phyloP scores from a whole-genome alignment of 495 filamentous ascomycete species.

The Aspergillus coremiiformis region DNA sequence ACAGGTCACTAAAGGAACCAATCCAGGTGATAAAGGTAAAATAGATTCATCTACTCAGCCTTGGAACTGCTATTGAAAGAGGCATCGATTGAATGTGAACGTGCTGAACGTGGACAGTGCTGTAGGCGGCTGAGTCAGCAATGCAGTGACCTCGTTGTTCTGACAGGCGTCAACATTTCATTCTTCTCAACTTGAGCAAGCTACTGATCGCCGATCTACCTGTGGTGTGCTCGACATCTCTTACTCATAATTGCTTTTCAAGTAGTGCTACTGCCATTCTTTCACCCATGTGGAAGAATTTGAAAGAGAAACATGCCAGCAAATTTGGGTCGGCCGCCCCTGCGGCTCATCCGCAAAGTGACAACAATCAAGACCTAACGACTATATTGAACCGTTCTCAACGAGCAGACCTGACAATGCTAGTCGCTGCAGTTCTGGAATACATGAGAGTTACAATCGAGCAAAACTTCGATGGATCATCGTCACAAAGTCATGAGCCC shows the following conservation, averaged over 20 bases:
- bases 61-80: not conserved
- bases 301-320: slow-evolving; percentile 33
- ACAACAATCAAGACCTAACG: slow-evolving; percentile 39
- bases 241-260: not conserved
- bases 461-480: slow-evolving; percentile 32
- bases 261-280: not conserved
- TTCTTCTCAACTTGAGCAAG: not conserved
- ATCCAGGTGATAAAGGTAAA: not conserved
- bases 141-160: slow-evolving; percentile 9
- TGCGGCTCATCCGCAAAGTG: slow-evolving; percentile 14
- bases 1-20: slow-evolving; percentile 26
- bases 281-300: slow-evolving; percentile 31
- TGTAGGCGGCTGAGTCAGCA: slow-evolving; percentile 10
- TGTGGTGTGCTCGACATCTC: not conserved
- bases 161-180: slow-evolving; percentile 6
- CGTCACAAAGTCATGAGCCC: not conserved
- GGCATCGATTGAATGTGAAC: too few relatives aligned
- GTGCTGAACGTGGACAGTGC: not conserved
- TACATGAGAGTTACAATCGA: slow-evolving; percentile 39
- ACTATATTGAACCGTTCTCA: slow-evolving; percentile 44
- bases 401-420: slow-evolving; percentile 41
- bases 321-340: slow-evolving; percentile 28
- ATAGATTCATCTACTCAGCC: not conserved
- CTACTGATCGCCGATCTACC: not conserved
- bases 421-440: slow-evolving; percentile 37